These are phyloP conservation scores for Peterozyma xylosa DNA, from an alignment of 805 yeast genomes.

Conservation along the genomic window DNA sequence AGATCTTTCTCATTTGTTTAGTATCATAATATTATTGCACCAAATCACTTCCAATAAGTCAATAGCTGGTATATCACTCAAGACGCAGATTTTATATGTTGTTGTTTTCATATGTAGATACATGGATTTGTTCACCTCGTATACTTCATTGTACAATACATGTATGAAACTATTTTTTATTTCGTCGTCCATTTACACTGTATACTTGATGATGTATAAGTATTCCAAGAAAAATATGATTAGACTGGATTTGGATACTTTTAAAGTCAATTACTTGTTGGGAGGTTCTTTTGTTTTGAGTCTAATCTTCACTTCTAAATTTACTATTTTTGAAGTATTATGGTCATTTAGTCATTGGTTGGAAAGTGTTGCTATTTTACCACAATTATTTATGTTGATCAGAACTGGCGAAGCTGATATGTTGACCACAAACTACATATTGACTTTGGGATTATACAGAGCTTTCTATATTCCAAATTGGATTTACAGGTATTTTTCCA, in stretches of 20 bases:
- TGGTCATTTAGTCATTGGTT: slow-evolving; percentile 95
- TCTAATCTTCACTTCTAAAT: slow-evolving; percentile 60
- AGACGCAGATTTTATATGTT: slow-evolving; percentile 77
- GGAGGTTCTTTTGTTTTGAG: slow-evolving; percentile 51
- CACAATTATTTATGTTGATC: slow-evolving; percentile 87
- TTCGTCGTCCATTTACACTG: slow-evolving; percentile 64
- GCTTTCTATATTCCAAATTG: slow-evolving; percentile 91
- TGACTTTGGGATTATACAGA: slow-evolving; percentile 87
- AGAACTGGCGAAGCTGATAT: slow-evolving; percentile 83
- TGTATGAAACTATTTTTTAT: slow-evolving; percentile 79
- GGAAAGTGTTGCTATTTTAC: slow-evolving; percentile 85
- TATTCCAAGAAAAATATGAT: slow-evolving; percentile 39
- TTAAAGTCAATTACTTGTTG: slow-evolving; percentile 64
- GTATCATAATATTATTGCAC: slow-evolving; percentile 68
- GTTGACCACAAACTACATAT: slow-evolving; percentile 86
- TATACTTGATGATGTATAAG: slow-evolving; percentile 60
- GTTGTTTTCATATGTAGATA: slow-evolving; percentile 70
- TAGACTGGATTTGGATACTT: slow-evolving; percentile 57
- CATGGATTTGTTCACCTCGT: slow-evolving; percentile 51
- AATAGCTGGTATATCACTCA: slow-evolving; percentile 78
- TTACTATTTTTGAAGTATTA: slow-evolving; percentile 50
- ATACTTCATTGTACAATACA: slow-evolving; percentile 65
- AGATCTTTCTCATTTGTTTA: slow-evolving; percentile 76
- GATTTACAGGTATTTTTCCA: slow-evolving; percentile 76
- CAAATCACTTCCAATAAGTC: slow-evolving; percentile 60